Conservation (phyloP, 768 basidiomycete genomes). For the Pilatotrama ljubarskyi region DNA sequence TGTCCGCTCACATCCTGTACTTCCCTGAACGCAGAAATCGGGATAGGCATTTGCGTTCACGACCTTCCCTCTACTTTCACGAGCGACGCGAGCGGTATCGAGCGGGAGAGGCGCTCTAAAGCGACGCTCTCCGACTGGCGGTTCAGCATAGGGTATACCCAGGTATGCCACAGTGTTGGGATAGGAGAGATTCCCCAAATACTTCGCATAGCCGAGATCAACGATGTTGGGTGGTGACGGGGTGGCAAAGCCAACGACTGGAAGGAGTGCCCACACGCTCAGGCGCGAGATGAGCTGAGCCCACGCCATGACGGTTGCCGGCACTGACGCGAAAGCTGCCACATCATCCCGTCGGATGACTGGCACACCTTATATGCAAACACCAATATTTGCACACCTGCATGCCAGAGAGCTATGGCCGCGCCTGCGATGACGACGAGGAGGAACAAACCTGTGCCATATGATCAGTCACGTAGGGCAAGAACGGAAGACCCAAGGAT, state of each 20-base stretch:
- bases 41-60: constrained; percentile 57
- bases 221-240: constrained; percentile 33
- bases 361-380: background rate
- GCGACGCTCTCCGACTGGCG: constrained; percentile 34
- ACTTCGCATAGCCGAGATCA: constrained; percentile 60
- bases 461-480: constrained; percentile 5
- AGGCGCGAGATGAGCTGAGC: background rate
- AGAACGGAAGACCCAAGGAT: background rate
- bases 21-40: constrained; percentile 60
- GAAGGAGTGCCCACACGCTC: background rate
- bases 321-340: no score
- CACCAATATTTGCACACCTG: background rate
- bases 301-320: background rate
- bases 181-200: constrained; percentile 52
- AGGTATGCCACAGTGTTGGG: constrained; percentile 58
- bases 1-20: constrained; percentile 48
- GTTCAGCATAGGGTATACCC: constrained; percentile 40
- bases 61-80: constrained; percentile 37
- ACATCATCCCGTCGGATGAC: background rate
- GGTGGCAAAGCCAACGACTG: background rate
- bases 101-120: constrained; percentile 52
- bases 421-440: background rate
- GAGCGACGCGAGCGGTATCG: constrained; percentile 45
- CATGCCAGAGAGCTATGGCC: background rate
- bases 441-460: background rate